Evolutionary conservation across 2,329 filamentous ascomycete species (phyloP).

Genomic region (Calonectria henricotiae): DNA sequence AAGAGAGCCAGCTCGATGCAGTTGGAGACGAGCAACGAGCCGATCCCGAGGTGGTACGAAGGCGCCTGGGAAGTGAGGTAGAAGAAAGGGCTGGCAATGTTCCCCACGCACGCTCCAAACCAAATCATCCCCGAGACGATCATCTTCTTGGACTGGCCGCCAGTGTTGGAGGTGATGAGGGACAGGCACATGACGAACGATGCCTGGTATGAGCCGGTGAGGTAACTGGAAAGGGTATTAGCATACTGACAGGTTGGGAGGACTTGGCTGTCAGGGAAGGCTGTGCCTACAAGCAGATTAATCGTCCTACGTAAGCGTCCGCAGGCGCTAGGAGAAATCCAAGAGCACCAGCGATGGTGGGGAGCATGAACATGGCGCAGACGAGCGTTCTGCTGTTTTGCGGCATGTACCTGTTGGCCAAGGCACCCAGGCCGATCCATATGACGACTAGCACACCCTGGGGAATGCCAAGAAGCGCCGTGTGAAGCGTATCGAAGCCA

Average conservation of each 20-base stretch:
- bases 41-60: slow-evolving; percentile 61
- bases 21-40: slow-evolving; percentile 62
- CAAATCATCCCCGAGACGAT: slow-evolving; percentile 76
- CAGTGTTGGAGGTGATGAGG: slow-evolving; percentile 67
- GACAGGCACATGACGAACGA: slow-evolving; percentile 62
- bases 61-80: slow-evolving; percentile 70
- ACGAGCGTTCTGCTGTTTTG: slow-evolving; percentile 69
- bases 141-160: slow-evolving; percentile 76
- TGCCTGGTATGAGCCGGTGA: slow-evolving; percentile 60
- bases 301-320: slow-evolving; percentile 67
- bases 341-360: slow-evolving; percentile 73
- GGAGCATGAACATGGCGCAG: slow-evolving; percentile 71
- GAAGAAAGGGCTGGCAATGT: slow-evolving; percentile 76
- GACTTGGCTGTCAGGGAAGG: neutral
- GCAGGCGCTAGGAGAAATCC: slow-evolving; percentile 70
- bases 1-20: slow-evolving; percentile 60
- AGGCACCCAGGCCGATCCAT: slow-evolving; percentile 62
- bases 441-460: slow-evolving; percentile 59
- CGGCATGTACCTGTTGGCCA: slow-evolving; percentile 60
- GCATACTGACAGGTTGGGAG: too few species aligned
- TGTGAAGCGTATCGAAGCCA: slow-evolving; percentile 64
- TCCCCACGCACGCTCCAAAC: slow-evolving; percentile 74
- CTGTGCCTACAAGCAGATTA: slow-evolving; percentile 68
- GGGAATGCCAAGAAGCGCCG: slow-evolving; percentile 60
- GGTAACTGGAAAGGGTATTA: slow-evolving; percentile 47